Conservation (phyloP, 805 yeast genomes). For the Barnettozyma sucrosica region DNA sequence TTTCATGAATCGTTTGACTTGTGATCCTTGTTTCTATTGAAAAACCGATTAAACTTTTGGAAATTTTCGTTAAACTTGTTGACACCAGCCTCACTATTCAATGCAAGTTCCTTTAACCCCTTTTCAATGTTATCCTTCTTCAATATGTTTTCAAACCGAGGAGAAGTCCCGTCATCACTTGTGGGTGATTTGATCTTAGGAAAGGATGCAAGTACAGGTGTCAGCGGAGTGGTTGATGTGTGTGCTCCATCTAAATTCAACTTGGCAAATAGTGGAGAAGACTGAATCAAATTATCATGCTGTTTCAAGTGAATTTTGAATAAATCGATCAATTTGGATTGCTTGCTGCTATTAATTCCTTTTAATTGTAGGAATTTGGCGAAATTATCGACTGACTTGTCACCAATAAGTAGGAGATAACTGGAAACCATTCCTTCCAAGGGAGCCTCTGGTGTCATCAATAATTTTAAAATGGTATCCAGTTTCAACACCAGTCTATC, state of each 20-base stretch:
- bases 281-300: constrained; percentile 23
- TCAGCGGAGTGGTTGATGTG: not conserved
- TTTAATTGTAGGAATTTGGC: constrained; percentile 59
- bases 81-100: constrained; percentile 54
- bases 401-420: constrained; percentile 64
- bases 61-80: constrained; percentile 62
- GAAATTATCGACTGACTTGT: constrained; percentile 57
- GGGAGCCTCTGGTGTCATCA: constrained; percentile 64
- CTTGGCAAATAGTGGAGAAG: constrained; percentile 24
- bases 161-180: constrained; percentile 17
- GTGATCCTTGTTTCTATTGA: constrained; percentile 32
- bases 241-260: constrained; percentile 14
- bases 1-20: constrained; percentile 7
- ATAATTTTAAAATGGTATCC: constrained; percentile 62
- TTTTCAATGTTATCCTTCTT: constrained; percentile 30
- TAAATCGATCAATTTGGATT: constrained; percentile 20
- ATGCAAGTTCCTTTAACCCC: constrained; percentile 32
- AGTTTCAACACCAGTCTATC: constrained; percentile 36
- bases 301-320: constrained; percentile 24
- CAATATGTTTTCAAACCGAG: constrained; percentile 24
- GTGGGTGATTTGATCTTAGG: constrained; percentile 16
- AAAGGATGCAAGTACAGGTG: not conserved
- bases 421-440: constrained; percentile 53
- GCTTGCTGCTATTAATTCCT: constrained; percentile 35
- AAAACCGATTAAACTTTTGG: constrained; percentile 47